Conservation (phyloP, 1,284 basidiomycete genomes). For the Rhodotorula sp. region DNA sequence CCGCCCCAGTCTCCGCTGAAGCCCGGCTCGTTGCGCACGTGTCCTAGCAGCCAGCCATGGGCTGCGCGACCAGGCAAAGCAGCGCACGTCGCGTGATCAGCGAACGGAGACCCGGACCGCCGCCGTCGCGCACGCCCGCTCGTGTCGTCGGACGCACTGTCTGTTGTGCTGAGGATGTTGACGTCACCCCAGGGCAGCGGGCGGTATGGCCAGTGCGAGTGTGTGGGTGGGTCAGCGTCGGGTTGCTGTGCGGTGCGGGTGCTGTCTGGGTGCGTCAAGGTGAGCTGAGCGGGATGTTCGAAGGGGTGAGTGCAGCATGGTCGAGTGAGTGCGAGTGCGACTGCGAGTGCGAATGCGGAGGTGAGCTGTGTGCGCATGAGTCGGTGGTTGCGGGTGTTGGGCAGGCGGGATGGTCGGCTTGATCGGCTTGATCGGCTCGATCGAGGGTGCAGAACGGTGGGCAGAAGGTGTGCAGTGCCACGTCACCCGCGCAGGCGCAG, state of each 20-base stretch:
- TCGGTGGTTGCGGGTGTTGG: not conserved
- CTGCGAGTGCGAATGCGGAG: not conserved
- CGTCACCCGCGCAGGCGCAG: not conserved
- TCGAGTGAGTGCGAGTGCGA: not conserved
- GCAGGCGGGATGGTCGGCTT: not conserved
- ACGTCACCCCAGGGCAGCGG: slow-evolving; percentile 42
- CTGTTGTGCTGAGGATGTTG: slow-evolving; percentile 41
- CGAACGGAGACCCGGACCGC: not conserved
- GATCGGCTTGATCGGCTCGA: not conserved
- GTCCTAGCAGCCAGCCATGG: slow-evolving; percentile 45
- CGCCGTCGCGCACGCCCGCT: not conserved
- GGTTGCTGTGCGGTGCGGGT: slow-evolving; percentile 25
- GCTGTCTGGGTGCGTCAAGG: no score
- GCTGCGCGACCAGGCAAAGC: not conserved
- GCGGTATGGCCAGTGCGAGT: slow-evolving; percentile 32
- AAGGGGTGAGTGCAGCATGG: no score
- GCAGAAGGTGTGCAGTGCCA: not conserved
- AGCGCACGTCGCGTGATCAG: not conserved
- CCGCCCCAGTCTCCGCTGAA: slow-evolving; percentile 44
- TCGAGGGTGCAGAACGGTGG: no score
- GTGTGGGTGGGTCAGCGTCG: slow-evolving; percentile 13
- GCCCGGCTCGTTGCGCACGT: slow-evolving; percentile 40
- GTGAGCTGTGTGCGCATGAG: not conserved
- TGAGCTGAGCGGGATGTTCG: no score
- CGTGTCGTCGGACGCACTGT: slow-evolving; percentile 17